Conservation (phyloP, 2,329 filamentous ascomycete species). For the Ramularia endophylla region DNA sequence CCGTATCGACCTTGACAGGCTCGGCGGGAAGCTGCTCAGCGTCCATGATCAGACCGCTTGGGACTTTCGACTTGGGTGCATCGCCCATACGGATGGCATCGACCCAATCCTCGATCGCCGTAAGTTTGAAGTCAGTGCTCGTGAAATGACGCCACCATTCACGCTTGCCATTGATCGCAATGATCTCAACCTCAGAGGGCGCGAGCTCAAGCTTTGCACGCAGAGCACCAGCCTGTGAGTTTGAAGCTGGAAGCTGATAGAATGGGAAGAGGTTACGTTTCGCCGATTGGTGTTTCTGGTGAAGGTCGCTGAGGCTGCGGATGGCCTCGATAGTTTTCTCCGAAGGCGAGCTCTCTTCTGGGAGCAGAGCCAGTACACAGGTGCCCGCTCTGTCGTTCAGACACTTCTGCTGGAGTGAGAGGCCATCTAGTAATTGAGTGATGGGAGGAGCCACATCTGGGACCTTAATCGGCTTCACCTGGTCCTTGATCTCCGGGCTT, state of each 20-base stretch:
- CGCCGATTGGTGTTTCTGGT: conserved; percentile 64
- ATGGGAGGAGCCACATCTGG: conserved; percentile 54
- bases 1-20: conserved; percentile 17
- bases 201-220: conserved; percentile 58
- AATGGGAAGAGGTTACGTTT: conserved; percentile 74
- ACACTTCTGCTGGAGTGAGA: conserved; percentile 64
- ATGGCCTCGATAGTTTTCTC: conserved; percentile 37
- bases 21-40: conserved; percentile 23
- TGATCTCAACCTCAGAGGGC: conserved; percentile 56
- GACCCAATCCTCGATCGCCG: conserved; percentile 74
- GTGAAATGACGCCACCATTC: conserved; percentile 78
- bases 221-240: conserved; percentile 51
- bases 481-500: conserved; percentile 43
- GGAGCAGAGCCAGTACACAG: conserved; percentile 72
- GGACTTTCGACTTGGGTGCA: conserved; percentile 66
- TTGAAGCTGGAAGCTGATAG: conserved; percentile 63
- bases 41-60: conserved; percentile 41
- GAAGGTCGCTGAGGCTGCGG: conserved; percentile 62
- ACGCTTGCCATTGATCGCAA: conserved; percentile 79
- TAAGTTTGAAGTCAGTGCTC: conserved; percentile 48
- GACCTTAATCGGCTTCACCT: conserved; percentile 45
- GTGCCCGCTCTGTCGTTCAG: conserved; percentile 70
- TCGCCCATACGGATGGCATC: conserved; percentile 89
- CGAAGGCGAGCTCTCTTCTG: conserved; percentile 41
- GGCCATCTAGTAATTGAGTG: conserved; percentile 55